These are phyloP conservation scores for Pseudogymnoascus sp. DNA, from an alignment of 2,329 filamentous ascomycete genomes.

Conservation along the genomic window DNA sequence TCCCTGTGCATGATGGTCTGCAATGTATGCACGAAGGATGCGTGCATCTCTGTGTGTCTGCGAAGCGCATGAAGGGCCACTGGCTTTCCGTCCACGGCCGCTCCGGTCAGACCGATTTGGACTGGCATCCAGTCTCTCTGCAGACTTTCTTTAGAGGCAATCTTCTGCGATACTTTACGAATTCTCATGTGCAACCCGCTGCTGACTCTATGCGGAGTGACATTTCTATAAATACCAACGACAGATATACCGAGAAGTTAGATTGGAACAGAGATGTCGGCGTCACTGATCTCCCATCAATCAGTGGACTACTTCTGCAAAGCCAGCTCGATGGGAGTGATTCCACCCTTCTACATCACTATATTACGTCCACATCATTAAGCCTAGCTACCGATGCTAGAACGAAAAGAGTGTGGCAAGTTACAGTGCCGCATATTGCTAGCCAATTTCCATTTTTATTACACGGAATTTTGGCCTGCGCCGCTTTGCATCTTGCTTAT, in stretches of 20 bases:
- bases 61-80: conserved; percentile 29
- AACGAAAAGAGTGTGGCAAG: conserved; percentile 25
- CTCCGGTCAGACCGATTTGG: conserved; percentile 11
- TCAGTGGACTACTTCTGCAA: neutral
- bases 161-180: conserved; percentile 23
- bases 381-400: conserved; percentile 15
- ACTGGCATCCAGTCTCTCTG: conserved; percentile 20
- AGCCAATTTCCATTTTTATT: conserved; percentile 30
- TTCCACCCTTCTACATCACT: conserved; percentile 18
- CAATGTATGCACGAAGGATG: conserved; percentile 21
- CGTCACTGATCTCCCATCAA: neutral
- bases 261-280: neutral
- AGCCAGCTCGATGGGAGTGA: conserved; percentile 11
- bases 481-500: conserved; percentile 20
- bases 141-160: conserved; percentile 27
- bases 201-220: neutral
- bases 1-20: conserved; percentile 23
- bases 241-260: neutral
- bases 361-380: conserved; percentile 17
- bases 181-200: neutral
- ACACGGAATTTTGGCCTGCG: conserved; percentile 33
- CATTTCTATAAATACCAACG: conserved; percentile 1
- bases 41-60: conserved; percentile 24
- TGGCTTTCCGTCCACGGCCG: conserved; percentile 22
- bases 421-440: conserved; percentile 29